phyloP scores from a whole-genome alignment of 2,329 filamentous ascomycete species.

The Rhexocercosporidium sp. region DNA sequence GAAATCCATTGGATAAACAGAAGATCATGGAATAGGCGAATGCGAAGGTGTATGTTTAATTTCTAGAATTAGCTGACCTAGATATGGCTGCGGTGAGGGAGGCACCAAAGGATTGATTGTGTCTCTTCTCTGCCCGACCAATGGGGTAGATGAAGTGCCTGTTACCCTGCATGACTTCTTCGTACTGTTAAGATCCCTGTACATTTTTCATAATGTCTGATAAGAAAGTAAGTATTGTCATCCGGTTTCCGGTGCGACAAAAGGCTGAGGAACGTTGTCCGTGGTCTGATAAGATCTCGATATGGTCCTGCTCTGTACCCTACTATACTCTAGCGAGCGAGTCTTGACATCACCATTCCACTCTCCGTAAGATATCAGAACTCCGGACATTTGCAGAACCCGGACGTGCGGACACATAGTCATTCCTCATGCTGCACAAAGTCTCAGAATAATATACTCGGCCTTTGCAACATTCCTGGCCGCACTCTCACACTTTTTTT shows the following conservation, averaged over 20 bases:
- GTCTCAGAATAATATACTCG: no score
- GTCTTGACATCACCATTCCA: constrained; percentile 13
- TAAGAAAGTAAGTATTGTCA: no score
- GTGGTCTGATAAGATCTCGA: not conserved
- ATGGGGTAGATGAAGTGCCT: constrained; percentile 9
- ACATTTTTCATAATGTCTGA: not conserved
- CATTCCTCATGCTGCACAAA: not conserved
- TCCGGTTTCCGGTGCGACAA: not conserved
- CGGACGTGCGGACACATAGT: constrained; percentile 7
- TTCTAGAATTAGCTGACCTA: not conserved
- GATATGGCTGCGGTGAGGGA: not conserved
- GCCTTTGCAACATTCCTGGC: not conserved
- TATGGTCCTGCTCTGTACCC: not conserved
- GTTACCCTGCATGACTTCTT: not conserved
- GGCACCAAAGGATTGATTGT: not conserved
- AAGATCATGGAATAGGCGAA: constrained; percentile 3
- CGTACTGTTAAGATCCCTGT: not conserved
- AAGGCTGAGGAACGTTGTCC: not conserved
- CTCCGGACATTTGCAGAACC: not conserved
- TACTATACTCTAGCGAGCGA: not conserved
- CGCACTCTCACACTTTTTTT: no score
- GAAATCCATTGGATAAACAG: constrained; percentile 7
- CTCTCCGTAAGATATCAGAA: not conserved
- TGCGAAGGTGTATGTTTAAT: constrained; percentile 15
- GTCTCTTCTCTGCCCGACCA: constrained; percentile 9